These are phyloP conservation scores for Kurtzmaniella quercitrusa DNA, from an alignment of 1,139 yeast species.

Conservation along the genomic window DNA sequence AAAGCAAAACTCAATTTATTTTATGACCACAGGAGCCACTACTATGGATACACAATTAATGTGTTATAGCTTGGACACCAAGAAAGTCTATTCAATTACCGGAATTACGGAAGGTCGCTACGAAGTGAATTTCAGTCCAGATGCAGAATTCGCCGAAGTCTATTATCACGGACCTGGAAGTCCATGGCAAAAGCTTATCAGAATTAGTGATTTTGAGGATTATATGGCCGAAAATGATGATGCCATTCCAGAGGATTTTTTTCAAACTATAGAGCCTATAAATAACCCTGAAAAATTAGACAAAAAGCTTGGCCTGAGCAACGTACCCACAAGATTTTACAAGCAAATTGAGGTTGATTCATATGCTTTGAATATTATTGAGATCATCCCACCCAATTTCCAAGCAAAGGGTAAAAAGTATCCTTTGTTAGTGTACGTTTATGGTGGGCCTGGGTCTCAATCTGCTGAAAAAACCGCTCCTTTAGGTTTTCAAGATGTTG, in stretches of 20 bases:
- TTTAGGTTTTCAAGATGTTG: conserved; percentile 65
- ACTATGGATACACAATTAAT: conserved; percentile 29
- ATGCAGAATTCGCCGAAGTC: conserved; percentile 53
- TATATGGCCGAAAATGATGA: conserved; percentile 10
- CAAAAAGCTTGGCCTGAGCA: conserved; percentile 25
- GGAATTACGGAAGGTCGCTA: conserved; percentile 26
- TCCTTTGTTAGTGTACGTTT: conserved; percentile 78
- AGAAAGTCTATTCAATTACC: conserved; percentile 17
- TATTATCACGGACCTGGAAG: conserved; percentile 60
- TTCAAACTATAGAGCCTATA: conserved; percentile 25
- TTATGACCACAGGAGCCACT: conserved; percentile 50
- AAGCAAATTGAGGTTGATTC: conserved; percentile 39
- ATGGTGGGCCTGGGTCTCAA: conserved; percentile 96
- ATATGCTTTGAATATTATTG: conserved; percentile 60
- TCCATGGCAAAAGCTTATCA: conserved; percentile 64
- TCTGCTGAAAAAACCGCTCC: conserved; percentile 52
- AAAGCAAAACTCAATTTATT: conserved; percentile 53
- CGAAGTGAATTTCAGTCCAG: conserved; percentile 43
- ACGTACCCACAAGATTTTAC: conserved; percentile 54
- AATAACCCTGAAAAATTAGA: conserved; percentile 26
- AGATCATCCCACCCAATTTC: conserved; percentile 71
- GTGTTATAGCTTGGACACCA: conserved; percentile 15
- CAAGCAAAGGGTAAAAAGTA: conserved; percentile 44
- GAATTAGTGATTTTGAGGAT: conserved; percentile 32
- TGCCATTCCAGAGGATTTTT: conserved; percentile 13